Evolutionary conservation across 371 early-diverging fungal species (phyloP).

Genomic region (Capillidium rhysosporum): DNA sequence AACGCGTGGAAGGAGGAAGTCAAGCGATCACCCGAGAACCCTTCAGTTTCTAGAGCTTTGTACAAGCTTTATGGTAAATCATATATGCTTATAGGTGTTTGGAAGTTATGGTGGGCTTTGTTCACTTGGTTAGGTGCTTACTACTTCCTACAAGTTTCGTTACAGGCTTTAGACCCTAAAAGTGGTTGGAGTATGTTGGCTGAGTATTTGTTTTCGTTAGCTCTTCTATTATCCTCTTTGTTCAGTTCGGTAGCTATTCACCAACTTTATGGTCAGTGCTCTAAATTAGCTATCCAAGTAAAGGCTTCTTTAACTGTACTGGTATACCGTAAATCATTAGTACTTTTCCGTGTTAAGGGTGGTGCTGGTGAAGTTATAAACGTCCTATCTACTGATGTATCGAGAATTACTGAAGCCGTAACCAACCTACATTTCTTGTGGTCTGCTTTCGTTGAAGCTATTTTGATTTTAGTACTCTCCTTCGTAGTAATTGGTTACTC

Average conservation of each 20-base stretch:
- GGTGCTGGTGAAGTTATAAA: constrained; percentile 43
- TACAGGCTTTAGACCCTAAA: constrained; percentile 16
- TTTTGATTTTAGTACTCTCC: constrained; percentile 22
- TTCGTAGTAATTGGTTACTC: constrained; percentile 23
- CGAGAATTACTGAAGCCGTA: constrained; percentile 22
- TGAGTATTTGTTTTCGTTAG: constrained; percentile 27
- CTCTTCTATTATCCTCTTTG: constrained; percentile 17
- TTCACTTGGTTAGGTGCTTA: constrained; percentile 33
- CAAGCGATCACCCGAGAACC: constrained; percentile 2
- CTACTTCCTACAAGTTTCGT: constrained; percentile 19
- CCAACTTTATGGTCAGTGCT: constrained; percentile 30
- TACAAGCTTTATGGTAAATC: constrained; percentile 8
- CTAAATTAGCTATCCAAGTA: constrained; percentile 29
- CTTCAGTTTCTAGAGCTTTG: constrained; percentile 7
- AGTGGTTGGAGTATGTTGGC: background rate
- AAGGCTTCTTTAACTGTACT: constrained; percentile 25
- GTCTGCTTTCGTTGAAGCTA: constrained; percentile 20
- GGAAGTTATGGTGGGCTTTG: constrained; percentile 32
- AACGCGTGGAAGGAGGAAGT: constrained; percentile 10
- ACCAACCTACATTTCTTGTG: constrained; percentile 25
- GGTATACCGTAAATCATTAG: constrained; percentile 30
- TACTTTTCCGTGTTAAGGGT: constrained; percentile 7
- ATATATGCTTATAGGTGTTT: constrained; percentile 27
- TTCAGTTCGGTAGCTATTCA: constrained; percentile 25
- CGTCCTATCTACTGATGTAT: constrained; percentile 48